Conservation (phyloP, 2,329 filamentous ascomycete species). For the Escovopsis sp. region DNA sequence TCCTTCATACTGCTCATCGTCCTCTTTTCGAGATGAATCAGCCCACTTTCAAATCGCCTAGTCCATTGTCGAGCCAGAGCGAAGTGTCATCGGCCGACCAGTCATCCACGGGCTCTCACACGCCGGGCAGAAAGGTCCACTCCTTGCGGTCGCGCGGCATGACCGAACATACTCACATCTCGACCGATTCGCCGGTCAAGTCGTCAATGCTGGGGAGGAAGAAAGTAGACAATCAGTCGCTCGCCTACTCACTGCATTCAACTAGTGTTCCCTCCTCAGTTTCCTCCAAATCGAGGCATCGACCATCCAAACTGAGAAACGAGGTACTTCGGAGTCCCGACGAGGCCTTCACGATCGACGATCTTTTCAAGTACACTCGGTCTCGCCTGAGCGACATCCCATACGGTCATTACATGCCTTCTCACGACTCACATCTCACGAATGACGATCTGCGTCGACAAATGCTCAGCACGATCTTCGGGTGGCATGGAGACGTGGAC, state of each 20-base stretch:
- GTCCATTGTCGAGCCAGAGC: constrained; percentile 49
- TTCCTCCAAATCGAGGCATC: constrained; percentile 31
- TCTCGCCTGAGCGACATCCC: constrained; percentile 69
- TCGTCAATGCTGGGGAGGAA: constrained; percentile 18
- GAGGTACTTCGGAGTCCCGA: constrained; percentile 68
- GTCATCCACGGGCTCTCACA: constrained; percentile 41
- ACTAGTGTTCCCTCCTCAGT: constrained; percentile 29
- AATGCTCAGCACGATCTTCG: constrained; percentile 90
- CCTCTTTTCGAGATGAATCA: constrained; percentile 47
- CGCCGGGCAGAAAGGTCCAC: constrained; percentile 31
- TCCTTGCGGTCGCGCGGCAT: constrained; percentile 39
- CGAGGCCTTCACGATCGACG: constrained; percentile 51
- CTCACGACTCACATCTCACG: constrained; percentile 46
- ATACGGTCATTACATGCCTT: constrained; percentile 52
- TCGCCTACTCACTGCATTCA: constrained; percentile 23
- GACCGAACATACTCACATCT: constrained; percentile 55
- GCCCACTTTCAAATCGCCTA: constrained; percentile 47
- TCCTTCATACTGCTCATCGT: constrained; percentile 61
- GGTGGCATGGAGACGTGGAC: constrained; percentile 77
- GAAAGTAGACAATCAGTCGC: constrained; percentile 40
- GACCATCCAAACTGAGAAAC: constrained; percentile 60
- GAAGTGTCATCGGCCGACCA: constrained; percentile 43
- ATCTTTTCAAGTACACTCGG: constrained; percentile 77
- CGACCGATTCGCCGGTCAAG: constrained; percentile 39
- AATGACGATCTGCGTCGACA: constrained; percentile 72